phyloP scores from a whole-genome alignment of 192 early-diverging fungal species.

The Entomortierella beljakovae region DNA sequence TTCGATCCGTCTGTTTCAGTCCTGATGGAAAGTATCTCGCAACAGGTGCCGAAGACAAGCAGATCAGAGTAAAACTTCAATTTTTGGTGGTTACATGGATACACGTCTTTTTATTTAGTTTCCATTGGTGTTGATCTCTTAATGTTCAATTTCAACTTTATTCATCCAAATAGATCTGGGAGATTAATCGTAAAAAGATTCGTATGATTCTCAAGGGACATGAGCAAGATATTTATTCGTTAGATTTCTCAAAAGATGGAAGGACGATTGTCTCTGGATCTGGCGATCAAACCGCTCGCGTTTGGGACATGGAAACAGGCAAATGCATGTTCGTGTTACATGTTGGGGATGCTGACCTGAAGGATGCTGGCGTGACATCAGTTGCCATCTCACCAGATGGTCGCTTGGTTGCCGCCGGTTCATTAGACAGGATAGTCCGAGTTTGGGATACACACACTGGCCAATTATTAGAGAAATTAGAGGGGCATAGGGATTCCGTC shows the following conservation, averaged over 20 bases:
- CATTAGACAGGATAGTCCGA: conserved; percentile 92
- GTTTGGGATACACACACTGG: conserved; percentile 91
- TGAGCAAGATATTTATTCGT: conserved; percentile 95
- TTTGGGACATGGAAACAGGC: conserved; percentile 90
- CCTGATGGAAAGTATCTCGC: conserved; percentile 92
- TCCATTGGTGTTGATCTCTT: too few species aligned
- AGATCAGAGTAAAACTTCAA: conserved; percentile 75
- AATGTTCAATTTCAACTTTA: not conserved
- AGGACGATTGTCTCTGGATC: conserved; percentile 89
- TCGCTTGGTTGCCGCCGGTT: conserved; percentile 87
- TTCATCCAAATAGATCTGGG: conserved; percentile 69
- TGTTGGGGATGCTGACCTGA: conserved; percentile 83
- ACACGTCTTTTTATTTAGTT: not conserved
- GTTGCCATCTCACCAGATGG: conserved; percentile 94
- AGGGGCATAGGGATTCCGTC: conserved; percentile 96
- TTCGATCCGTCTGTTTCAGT: conserved; percentile 96
- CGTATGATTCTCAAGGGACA: conserved; percentile 84
- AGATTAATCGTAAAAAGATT: conserved; percentile 71
- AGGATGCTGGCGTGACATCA: conserved; percentile 96
- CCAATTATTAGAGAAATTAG: conserved; percentile 85
- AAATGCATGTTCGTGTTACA: conserved; percentile 76
- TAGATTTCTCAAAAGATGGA: conserved; percentile 96
- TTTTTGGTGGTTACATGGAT: not conserved
- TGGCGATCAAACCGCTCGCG: conserved; percentile 84
- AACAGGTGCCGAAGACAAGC: conserved; percentile 96